These are phyloP conservation scores for Breviolum minutum DNA, from an alignment of 73 alveolate genomes.

Conservation along the genomic window DNA sequence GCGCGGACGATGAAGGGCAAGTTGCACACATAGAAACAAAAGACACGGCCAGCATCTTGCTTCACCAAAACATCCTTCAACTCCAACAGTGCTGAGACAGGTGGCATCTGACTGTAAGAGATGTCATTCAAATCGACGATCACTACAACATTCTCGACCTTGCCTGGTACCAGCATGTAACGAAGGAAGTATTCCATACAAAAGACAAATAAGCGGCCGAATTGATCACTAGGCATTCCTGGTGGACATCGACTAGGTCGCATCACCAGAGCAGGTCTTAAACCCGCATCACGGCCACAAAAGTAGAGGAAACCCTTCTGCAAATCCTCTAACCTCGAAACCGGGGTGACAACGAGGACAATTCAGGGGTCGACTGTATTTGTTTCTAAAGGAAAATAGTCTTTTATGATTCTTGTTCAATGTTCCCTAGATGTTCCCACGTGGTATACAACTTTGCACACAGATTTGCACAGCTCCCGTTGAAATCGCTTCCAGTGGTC, in stretches of 20 bases:
- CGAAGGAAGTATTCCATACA: slow-evolving; percentile 94
- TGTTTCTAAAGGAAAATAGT: too few relatives aligned
- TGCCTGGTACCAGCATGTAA: slow-evolving; percentile 81
- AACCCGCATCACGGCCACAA: slow-evolving; percentile 66
- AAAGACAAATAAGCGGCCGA: slow-evolving; percentile 76
- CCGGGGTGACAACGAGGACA: not conserved
- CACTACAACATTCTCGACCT: slow-evolving; percentile 71
- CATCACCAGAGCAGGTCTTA: slow-evolving; percentile 86
- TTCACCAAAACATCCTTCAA: slow-evolving; percentile 59
- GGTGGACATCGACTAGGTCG: slow-evolving; percentile 59
- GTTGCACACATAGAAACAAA: slow-evolving; percentile 86
- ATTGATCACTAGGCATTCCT: slow-evolving; percentile 2
- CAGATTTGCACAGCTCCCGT: too few relatives aligned
- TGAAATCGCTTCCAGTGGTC: too few relatives aligned
- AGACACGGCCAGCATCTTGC: slow-evolving; percentile 93
- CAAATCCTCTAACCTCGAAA: slow-evolving; percentile 7
- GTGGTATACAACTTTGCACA: too few relatives aligned
- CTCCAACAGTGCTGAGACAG: slow-evolving; percentile 69
- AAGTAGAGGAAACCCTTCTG: slow-evolving; percentile 71
- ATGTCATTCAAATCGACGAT: slow-evolving; percentile 69
- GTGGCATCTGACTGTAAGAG: slow-evolving; percentile 54
- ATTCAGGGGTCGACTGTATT: too few relatives aligned
- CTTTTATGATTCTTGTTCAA: too few relatives aligned
- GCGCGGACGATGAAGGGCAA: slow-evolving; percentile 82
- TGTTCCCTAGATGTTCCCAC: too few relatives aligned